Conservation (phyloP, 257 asterid genomes). For the Solanum etuberosum region DNA sequence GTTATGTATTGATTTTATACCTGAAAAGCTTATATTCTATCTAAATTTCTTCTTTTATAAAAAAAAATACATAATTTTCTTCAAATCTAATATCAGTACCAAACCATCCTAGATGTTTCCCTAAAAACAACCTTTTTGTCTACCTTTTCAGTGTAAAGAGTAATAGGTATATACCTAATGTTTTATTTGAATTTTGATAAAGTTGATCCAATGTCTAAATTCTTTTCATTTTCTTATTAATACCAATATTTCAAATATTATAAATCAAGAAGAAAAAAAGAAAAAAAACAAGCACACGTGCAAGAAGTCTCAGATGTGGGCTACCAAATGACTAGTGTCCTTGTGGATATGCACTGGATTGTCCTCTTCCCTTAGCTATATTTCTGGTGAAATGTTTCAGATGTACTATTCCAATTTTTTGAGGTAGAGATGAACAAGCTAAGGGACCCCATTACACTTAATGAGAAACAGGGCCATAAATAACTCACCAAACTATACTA, state of each 20-base stretch:
- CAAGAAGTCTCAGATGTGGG: neutral
- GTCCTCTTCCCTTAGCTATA: neutral
- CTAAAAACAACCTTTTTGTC: too few species aligned
- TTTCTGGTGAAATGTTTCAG: neutral
- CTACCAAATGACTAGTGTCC: neutral
- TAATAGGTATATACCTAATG: neutral
- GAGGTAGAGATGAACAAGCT: neutral
- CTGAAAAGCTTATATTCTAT: too few species aligned
- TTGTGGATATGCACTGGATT: neutral
- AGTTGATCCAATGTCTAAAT: neutral
- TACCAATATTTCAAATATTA: neutral
- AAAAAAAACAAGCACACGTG: neutral
- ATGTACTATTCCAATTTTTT: neutral
- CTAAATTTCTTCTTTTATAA: too few species aligned
- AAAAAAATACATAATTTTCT: too few species aligned
- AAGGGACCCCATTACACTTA: conserved; percentile 1
- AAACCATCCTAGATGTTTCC: neutral
- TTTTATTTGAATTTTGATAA: neutral
- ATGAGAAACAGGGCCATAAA: neutral
- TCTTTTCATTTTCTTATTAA: neutral
- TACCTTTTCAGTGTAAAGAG: neutral
- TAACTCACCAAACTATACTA: neutral
- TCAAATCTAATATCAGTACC: neutral
- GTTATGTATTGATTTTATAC: too few species aligned
- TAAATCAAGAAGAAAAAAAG: neutral